Evolutionary conservation across 768 basidiomycete genomes (phyloP).

Genomic region (Boletus fagicola): DNA sequence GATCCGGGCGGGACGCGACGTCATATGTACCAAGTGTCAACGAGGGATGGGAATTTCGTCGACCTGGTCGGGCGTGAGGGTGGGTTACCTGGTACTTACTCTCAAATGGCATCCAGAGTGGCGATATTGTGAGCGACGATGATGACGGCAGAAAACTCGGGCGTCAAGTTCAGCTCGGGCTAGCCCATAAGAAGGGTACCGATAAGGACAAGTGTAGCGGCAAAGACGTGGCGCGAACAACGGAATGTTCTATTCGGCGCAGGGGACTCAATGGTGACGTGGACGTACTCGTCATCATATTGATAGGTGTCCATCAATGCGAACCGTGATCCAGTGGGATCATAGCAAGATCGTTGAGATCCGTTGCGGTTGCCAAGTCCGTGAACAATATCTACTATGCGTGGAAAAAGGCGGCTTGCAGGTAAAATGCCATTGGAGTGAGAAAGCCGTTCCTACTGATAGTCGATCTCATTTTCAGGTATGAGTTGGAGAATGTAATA

Average conservation of each 20-base stretch:
- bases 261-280: not conserved
- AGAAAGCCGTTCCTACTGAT: not conserved
- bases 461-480: not conserved
- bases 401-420: not conserved
- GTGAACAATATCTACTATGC: not conserved
- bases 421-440: not conserved
- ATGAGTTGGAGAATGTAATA: not conserved
- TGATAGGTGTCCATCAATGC: not conserved
- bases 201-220: not conserved
- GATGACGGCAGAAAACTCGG: constrained; percentile 1
- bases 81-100: no score
- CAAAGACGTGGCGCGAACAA: not conserved
- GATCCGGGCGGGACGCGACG: not conserved
- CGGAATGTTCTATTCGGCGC: not conserved
- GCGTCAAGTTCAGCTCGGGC: not conserved
- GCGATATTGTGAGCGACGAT: not conserved
- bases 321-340: not conserved
- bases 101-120: not conserved
- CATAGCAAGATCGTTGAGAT: not conserved
- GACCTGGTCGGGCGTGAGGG: not conserved
- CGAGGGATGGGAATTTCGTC: constrained; percentile 4
- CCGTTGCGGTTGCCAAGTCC: not conserved
- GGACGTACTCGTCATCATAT: not conserved
- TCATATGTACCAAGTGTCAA: not conserved
- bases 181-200: not conserved